Evolutionary conservation across 2,329 filamentous ascomycete genomes (phyloP).

Genomic region (Trichoderma afroharzianum): DNA sequence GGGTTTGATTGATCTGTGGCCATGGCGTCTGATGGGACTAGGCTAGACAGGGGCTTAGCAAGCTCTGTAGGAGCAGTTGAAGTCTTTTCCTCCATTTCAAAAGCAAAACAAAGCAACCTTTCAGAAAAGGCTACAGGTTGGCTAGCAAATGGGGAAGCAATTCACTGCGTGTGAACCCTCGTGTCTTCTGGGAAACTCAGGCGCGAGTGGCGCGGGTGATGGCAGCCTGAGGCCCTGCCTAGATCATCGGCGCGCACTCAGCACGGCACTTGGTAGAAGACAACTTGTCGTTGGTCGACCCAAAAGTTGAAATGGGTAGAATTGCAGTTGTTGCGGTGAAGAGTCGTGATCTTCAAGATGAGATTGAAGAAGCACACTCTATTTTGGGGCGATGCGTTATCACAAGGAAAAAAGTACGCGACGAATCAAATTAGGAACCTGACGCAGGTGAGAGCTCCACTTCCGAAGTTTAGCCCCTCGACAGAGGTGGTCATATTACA

Average conservation of each 20-base stretch:
- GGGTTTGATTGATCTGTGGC: slow-evolving; percentile 4
- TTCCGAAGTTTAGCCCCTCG: slow-evolving; percentile 13
- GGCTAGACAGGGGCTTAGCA: background rate
- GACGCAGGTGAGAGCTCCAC: background rate
- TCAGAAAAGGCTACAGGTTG: background rate
- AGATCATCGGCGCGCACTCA: background rate
- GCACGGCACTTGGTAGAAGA: no score
- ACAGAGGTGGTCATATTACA: background rate
- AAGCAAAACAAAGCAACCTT: background rate
- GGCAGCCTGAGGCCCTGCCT: background rate
- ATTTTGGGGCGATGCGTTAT: background rate
- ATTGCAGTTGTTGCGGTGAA: background rate
- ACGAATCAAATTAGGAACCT: background rate
- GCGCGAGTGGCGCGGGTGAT: background rate
- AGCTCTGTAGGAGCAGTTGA: background rate
- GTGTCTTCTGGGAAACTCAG: background rate
- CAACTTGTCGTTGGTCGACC: background rate
- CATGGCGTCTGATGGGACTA: background rate
- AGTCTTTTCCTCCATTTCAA: background rate
- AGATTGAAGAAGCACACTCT: background rate
- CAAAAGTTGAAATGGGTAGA: background rate
- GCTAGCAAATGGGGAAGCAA: background rate
- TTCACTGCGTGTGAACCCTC: background rate
- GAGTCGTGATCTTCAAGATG: background rate
- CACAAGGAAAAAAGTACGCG: slow-evolving; percentile 5